Evolutionary conservation across 257 asterid genomes (phyloP).

Genomic region (Plantago elongata): DNA sequence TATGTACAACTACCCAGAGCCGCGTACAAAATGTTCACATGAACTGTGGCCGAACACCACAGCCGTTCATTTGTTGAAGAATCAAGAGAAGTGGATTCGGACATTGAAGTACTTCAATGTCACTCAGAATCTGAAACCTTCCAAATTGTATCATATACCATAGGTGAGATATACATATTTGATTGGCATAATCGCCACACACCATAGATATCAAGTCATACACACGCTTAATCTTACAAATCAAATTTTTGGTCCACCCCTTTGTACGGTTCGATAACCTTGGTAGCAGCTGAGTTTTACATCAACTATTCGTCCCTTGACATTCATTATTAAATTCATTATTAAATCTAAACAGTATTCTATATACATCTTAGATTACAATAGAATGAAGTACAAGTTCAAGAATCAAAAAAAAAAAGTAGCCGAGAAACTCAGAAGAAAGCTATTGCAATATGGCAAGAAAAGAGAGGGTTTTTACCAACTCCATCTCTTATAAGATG

Average conservation of each 20-base stretch:
- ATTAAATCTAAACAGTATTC: too few relatives aligned
- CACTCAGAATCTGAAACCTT: conserved; percentile 57
- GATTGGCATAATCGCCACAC: too few relatives aligned
- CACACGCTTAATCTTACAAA: not conserved
- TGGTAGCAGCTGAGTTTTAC: too few relatives aligned
- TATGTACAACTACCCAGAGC: conserved; percentile 85
- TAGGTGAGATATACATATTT: conserved; percentile 12
- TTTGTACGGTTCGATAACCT: not conserved
- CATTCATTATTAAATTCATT: too few relatives aligned
- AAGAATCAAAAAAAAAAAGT: too few relatives aligned
- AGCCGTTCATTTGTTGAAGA: conserved; percentile 82
- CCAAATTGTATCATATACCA: conserved; percentile 71
- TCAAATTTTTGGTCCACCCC: conserved; percentile 1
- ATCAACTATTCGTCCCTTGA: too few relatives aligned
- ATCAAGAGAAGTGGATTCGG: conserved; percentile 79
- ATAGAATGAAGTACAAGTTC: too few relatives aligned
- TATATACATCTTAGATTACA: too few relatives aligned
- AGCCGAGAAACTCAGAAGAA: too few relatives aligned
- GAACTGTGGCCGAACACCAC: conserved; percentile 84
- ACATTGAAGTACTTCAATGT: conserved; percentile 77
- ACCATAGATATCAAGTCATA: not conserved
- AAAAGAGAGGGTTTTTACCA: too few relatives aligned
- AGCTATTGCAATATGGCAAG: too few relatives aligned
- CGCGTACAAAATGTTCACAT: conserved; percentile 69
- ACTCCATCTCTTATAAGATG: too few relatives aligned